phyloP scores from a whole-genome alignment of 1,284 basidiomycete genomes.

The Sporisorium exsertum region DNA sequence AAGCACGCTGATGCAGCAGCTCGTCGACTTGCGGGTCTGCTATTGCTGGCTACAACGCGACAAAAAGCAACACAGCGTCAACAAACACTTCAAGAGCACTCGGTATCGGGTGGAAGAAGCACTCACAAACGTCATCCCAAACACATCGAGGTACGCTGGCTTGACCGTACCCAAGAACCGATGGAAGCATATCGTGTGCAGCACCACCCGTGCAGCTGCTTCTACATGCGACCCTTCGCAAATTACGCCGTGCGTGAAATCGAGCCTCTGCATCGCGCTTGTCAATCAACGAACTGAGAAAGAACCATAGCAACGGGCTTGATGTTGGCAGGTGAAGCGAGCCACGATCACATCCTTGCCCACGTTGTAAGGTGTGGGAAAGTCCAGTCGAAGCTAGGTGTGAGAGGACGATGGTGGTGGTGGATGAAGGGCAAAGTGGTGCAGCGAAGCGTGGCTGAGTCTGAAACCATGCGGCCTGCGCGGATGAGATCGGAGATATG shows the following conservation, averaged over 20 bases:
- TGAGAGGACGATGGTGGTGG: constrained; percentile 1
- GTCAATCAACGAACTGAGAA: neutral
- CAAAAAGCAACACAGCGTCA: neutral
- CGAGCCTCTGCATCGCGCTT: constrained; percentile 9
- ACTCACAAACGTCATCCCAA: constrained; percentile 32
- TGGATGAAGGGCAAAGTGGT: neutral
- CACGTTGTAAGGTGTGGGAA: neutral
- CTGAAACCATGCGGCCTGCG: neutral
- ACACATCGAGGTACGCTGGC: constrained; percentile 20
- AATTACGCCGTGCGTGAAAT: constrained; percentile 8
- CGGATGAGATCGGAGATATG: neutral
- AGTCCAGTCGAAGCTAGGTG: neutral
- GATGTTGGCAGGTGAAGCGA: too few relatives aligned
- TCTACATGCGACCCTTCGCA: constrained; percentile 14
- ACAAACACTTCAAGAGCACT: neutral
- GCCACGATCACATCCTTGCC: neutral
- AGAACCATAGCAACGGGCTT: neutral
- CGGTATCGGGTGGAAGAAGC: too few relatives aligned
- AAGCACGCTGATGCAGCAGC: constrained; percentile 8
- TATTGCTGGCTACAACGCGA: constrained; percentile 29
- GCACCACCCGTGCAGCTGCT: constrained; percentile 12
- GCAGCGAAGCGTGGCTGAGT: neutral
- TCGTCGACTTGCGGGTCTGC: constrained; percentile 20
- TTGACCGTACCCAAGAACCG: constrained; percentile 34
- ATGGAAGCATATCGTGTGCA: constrained; percentile 47